Conservation (phyloP, 371 early-diverging fungal species). For the Haplosporangium sp. region DNA sequence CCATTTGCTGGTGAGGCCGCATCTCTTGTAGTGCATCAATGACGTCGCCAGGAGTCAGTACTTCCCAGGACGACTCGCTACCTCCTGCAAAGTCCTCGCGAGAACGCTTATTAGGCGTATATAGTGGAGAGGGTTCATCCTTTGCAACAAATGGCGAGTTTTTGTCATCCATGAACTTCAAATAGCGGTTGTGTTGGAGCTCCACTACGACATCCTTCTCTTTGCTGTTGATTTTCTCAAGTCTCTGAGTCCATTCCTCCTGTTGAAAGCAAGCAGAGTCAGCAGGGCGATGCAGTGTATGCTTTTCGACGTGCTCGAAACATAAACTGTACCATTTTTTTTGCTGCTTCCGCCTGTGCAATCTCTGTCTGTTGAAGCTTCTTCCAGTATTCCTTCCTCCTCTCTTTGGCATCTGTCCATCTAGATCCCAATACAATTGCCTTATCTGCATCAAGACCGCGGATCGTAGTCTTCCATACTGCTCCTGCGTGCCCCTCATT, state of each 20-base stretch:
- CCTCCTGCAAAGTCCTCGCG: slow-evolving; percentile 34
- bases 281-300: slow-evolving; percentile 9
- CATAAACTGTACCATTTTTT: slow-evolving; percentile 29
- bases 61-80: slow-evolving; percentile 37
- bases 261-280: slow-evolving; percentile 7
- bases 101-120: slow-evolving; percentile 29
- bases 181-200: slow-evolving; percentile 21
- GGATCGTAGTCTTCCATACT: slow-evolving; percentile 33
- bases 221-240: slow-evolving; percentile 17
- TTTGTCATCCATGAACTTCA: slow-evolving; percentile 28
- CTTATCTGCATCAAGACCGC: slow-evolving; percentile 26
- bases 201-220: slow-evolving; percentile 35
- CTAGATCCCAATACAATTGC: slow-evolving; percentile 22
- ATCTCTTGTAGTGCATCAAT: slow-evolving; percentile 33
- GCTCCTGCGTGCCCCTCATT: slow-evolving; percentile 23
- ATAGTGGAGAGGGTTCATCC: slow-evolving; percentile 32
- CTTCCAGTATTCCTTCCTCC: slow-evolving; percentile 31
- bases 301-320: slow-evolving; percentile 3
- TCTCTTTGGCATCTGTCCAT: slow-evolving; percentile 31
- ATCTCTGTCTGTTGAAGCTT: slow-evolving; percentile 25
- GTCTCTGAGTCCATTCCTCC: slow-evolving; percentile 24
- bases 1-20: slow-evolving; percentile 32
- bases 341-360: slow-evolving; percentile 28
- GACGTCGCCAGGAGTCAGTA: slow-evolving; percentile 25
- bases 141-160: slow-evolving; percentile 30